phyloP scores from a whole-genome alignment of 1,284 basidiomycete genomes.

The Ganoderma boninense region DNA sequence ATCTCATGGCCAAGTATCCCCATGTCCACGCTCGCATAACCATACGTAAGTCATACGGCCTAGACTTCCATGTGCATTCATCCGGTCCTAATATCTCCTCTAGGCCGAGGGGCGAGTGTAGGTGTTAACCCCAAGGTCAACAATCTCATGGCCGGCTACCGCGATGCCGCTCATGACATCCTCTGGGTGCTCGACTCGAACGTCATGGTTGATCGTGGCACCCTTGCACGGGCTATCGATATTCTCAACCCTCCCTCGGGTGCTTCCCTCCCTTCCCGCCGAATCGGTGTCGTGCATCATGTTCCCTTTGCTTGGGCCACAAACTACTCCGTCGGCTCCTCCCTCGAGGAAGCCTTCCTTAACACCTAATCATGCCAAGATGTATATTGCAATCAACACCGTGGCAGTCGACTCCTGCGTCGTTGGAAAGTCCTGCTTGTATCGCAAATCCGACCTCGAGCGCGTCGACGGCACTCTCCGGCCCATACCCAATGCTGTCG shows the following conservation, averaged over 20 bases:
- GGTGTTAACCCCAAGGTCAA: constrained; percentile 99
- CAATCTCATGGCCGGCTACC: constrained; percentile 90
- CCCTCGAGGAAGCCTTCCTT: constrained; percentile 93
- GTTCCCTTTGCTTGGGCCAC: constrained; percentile 90
- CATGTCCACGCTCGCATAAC: constrained; percentile 75
- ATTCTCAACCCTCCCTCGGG: constrained; percentile 58
- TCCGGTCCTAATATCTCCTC: constrained; percentile 17
- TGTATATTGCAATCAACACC: constrained; percentile 97
- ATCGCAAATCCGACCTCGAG: constrained; percentile 89
- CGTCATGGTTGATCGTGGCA: constrained; percentile 81
- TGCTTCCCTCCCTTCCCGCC: constrained; percentile 39
- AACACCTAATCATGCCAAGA: constrained; percentile 99
- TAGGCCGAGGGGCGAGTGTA: constrained; percentile 69
- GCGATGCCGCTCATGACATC: constrained; percentile 85
- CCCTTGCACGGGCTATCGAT: constrained; percentile 88
- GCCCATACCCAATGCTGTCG: constrained; percentile 44
- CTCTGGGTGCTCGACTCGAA: constrained; percentile 98
- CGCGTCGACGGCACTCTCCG: constrained; percentile 69
- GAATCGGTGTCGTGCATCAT: constrained; percentile 93
- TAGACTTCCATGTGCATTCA: constrained; percentile 8
- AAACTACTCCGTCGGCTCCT: constrained; percentile 75
- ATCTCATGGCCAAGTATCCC: constrained; percentile 81
- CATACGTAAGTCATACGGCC: constrained; percentile 65
- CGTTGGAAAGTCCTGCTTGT: constrained; percentile 96
- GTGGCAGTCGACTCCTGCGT: constrained; percentile 94